A percentile compares a stretch with the other conserved stretches of the same genome.
These are phyloP conservation scores for Dictyostelium discoideum DNA, from an alignment of 78 protist genomes.

Conservation along the genomic window DNA sequence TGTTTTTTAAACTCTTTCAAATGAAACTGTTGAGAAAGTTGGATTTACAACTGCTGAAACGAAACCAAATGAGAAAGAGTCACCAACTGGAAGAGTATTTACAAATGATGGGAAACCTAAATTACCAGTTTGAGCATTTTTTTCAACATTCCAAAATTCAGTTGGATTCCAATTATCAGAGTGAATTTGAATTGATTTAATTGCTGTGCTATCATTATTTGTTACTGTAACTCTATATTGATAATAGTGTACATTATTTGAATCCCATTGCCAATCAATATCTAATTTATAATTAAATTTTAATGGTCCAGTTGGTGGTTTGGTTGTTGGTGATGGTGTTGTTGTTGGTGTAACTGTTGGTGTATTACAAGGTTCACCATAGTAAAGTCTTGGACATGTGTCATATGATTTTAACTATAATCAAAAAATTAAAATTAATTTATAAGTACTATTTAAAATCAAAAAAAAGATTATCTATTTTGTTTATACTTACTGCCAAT, in stretches of 20 bases:
- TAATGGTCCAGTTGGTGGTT: background rate
- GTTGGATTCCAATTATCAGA: constrained; percentile 30
- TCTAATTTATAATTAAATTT: background rate
- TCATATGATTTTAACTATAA: background rate
- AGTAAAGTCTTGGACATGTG: background rate
- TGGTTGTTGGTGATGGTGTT: background rate
- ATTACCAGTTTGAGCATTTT: background rate
- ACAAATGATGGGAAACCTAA: constrained; percentile 6
- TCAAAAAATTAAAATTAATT: too few relatives aligned
- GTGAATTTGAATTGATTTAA: background rate
- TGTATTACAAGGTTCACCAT: constrained; percentile 14
- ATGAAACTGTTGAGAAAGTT: background rate
- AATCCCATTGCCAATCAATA: background rate
- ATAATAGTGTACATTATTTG: background rate
- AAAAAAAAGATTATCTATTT: too few relatives aligned
- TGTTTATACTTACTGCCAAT: background rate
- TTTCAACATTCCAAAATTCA: constrained; percentile 5
- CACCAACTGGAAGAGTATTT: background rate
- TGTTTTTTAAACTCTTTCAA: background rate
- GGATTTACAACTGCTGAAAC: background rate
- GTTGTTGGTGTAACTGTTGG: background rate
- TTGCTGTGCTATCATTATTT: background rate
- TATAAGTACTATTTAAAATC: too few relatives aligned
- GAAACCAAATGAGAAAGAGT: constrained; percentile 14
- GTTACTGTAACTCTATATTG: background rate